Evolutionary conservation across 352 stramenopile species (phyloP).

Genomic region (Phytophthora idaei): DNA sequence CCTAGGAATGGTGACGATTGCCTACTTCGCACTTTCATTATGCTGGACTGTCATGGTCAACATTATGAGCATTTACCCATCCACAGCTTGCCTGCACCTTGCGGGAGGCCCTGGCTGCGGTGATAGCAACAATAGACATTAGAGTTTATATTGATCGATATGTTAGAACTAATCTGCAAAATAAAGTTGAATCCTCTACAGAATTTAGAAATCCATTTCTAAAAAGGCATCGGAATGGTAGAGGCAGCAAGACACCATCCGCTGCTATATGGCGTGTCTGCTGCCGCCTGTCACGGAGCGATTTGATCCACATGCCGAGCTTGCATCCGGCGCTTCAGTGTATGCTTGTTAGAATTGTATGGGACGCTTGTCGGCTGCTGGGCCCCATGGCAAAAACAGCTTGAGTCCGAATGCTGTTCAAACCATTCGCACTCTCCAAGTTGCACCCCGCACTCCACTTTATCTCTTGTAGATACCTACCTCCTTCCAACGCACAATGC

Average conservation of each 20-base stretch:
- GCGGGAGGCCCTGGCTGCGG: constrained; percentile 30
- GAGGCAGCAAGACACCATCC: constrained; percentile 9
- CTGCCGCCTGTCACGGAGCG: not conserved
- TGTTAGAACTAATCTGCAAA: not conserved
- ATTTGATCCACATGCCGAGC: constrained; percentile 19
- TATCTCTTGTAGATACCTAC: constrained; percentile 25
- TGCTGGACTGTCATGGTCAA: constrained; percentile 35
- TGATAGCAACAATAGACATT: constrained; percentile 8
- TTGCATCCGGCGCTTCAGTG: too few species aligned
- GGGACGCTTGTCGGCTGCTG: constrained; percentile 9
- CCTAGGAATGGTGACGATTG: constrained; percentile 39
- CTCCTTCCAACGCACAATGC: constrained; percentile 14
- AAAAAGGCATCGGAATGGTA: not conserved
- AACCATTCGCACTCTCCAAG: not conserved
- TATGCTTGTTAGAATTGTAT: constrained; percentile 1
- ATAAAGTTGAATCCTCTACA: not conserved
- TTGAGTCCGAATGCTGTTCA: not conserved
- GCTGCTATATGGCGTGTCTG: not conserved
- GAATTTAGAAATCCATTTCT: too few species aligned
- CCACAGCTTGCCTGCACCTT: constrained; percentile 28
- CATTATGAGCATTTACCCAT: constrained; percentile 41
- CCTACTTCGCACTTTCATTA: constrained; percentile 33
- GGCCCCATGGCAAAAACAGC: constrained; percentile 14
- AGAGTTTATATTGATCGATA: not conserved
- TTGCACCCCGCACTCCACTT: constrained; percentile 11